phyloP scores from a whole-genome alignment of 805 yeast species.

The Kodamaea hsintzibuensis region DNA sequence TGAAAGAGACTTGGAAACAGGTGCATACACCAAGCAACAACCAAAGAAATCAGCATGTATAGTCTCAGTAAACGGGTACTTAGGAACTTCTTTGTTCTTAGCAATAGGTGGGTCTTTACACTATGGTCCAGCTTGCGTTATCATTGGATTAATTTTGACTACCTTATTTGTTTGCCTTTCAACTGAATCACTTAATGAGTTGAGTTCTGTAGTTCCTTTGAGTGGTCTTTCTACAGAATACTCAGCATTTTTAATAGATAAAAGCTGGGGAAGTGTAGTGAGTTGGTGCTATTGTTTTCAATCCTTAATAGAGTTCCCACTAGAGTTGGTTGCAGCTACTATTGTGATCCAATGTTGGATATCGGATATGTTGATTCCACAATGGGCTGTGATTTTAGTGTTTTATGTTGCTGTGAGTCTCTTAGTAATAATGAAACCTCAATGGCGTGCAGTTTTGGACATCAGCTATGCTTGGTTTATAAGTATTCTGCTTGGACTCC shows the following conservation, averaged over 20 bases:
- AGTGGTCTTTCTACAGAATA: constrained; percentile 15
- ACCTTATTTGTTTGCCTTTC: constrained; percentile 11
- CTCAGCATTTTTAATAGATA: constrained; percentile 24
- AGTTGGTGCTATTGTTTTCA: constrained; percentile 29
- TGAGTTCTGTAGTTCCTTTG: constrained; percentile 21
- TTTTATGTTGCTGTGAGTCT: neutral
- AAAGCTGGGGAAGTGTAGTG: constrained; percentile 27
- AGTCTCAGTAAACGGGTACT: neutral
- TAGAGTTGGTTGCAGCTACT: constrained; percentile 26
- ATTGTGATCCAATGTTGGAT: neutral
- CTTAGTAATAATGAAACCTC: neutral
- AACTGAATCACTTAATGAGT: constrained; percentile 26
- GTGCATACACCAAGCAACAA: neutral
- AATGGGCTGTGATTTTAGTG: neutral
- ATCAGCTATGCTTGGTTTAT: neutral
- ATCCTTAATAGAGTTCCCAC: constrained; percentile 25
- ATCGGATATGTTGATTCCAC: neutral
- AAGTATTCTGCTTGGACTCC: neutral
- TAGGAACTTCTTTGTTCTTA: neutral
- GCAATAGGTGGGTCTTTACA: neutral
- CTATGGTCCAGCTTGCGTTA: neutral
- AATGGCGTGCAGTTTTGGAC: neutral
- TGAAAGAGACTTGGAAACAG: constrained; percentile 1
- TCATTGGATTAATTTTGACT: neutral
- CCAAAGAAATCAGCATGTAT: neutral